Evolutionary conservation across 192 early-diverging fungal species (phyloP).

Genomic region (Rhizoclosmatium sp.): DNA sequence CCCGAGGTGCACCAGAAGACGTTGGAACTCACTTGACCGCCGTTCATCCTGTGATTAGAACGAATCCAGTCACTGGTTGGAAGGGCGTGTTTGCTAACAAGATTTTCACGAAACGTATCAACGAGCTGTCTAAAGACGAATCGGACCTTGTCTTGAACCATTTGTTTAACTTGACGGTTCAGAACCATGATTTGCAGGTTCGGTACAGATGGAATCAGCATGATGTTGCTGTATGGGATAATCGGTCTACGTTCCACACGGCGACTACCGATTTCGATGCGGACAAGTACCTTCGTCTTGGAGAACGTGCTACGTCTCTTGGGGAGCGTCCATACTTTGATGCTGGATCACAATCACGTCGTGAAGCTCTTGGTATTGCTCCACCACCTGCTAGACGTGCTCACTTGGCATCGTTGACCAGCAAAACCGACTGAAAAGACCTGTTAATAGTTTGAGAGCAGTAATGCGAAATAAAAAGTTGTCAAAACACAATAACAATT

Average conservation of each 20-base stretch:
- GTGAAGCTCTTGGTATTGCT: slow-evolving; percentile 32
- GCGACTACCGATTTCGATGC: slow-evolving; percentile 48
- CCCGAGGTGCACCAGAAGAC: slow-evolving; percentile 26
- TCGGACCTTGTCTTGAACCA: slow-evolving; percentile 63
- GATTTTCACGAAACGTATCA: slow-evolving; percentile 67
- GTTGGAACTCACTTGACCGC: background rate
- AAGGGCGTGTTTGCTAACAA: slow-evolving; percentile 66
- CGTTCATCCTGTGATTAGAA: slow-evolving; percentile 60
- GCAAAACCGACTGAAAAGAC: too few species aligned
- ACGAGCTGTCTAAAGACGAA: slow-evolving; percentile 36
- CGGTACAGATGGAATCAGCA: slow-evolving; percentile 56
- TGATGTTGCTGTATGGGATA: slow-evolving; percentile 59
- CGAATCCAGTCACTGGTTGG: slow-evolving; percentile 76
- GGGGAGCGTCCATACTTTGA: slow-evolving; percentile 57
- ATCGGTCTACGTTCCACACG: slow-evolving; percentile 43
- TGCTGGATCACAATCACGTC: background rate
- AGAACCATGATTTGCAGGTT: slow-evolving; percentile 63
- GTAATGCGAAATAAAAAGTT: too few species aligned
- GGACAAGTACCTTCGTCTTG: slow-evolving; percentile 39
- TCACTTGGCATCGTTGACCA: slow-evolving; percentile 11
- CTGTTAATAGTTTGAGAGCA: too few species aligned
- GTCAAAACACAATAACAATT: too few species aligned
- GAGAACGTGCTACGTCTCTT: slow-evolving; percentile 45
- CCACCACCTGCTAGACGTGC: slow-evolving; percentile 10
- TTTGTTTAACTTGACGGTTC: slow-evolving; percentile 60